A percentile compares a stretch with the other conserved stretches of the same genome.
Evolutionary conservation across 768 basidiomycete species (phyloP).

Genomic region (Cantharellus anzutake): DNA sequence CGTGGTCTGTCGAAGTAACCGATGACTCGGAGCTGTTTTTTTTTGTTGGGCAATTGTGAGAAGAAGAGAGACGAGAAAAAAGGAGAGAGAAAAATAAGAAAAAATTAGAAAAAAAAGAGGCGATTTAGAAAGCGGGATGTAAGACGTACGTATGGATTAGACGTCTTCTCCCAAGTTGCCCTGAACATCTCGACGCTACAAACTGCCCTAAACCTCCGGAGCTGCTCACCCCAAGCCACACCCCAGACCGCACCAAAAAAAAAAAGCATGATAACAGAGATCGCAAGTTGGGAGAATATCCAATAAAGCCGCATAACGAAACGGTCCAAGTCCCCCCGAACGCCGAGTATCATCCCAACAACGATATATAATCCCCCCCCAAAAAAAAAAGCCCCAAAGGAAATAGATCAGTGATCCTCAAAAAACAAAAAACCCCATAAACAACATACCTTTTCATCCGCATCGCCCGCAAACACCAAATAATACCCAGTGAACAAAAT

Average conservation of each 20-base stretch:
- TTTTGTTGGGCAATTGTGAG: neutral
- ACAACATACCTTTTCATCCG: conserved; percentile 80
- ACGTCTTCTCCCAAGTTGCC: conserved; percentile 91
- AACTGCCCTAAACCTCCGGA: conserved; percentile 78
- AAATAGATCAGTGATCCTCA: too few relatives aligned
- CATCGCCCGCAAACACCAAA: conserved; percentile 73
- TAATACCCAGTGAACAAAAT: conserved; percentile 80
- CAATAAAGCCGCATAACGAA: too few relatives aligned
- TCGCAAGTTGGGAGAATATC: too few relatives aligned
- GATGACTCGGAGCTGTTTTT: conserved; percentile 42
- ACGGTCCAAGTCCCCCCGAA: too few relatives aligned
- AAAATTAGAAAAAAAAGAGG: neutral
- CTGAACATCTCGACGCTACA: conserved; percentile 95
- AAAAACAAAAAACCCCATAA: too few relatives aligned
- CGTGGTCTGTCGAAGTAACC: conserved; percentile 33
- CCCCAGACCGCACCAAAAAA: too few relatives aligned
- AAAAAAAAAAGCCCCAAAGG: too few relatives aligned
- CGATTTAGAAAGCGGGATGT: neutral
- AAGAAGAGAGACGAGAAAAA: neutral
- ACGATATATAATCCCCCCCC: too few relatives aligned
- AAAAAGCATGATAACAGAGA: too few relatives aligned
- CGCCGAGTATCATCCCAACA: too few relatives aligned
- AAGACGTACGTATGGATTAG: conserved; percentile 65
- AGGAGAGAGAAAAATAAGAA: neutral
- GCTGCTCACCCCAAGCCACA: conserved; percentile 37